These are phyloP conservation scores for Blastocystis sp. DNA, from an alignment of 352 stramenopile genomes.

Conservation along the genomic window DNA sequence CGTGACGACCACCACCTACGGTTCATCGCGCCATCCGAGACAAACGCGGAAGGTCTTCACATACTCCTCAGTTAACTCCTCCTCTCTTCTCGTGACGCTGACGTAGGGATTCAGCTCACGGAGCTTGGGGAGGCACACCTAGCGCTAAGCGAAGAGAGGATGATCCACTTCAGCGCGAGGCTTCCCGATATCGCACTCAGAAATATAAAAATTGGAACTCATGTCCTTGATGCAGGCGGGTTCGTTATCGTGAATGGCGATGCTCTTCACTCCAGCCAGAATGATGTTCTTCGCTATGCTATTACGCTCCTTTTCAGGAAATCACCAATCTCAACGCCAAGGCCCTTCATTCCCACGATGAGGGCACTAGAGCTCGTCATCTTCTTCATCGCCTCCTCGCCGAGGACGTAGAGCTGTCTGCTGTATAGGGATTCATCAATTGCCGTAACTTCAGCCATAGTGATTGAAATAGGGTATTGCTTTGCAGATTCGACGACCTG, in stretches of 20 bases:
- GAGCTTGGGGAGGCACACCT: slow-evolving; percentile 70
- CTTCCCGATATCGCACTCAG: slow-evolving; percentile 68
- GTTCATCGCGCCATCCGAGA: not conserved
- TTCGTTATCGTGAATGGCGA: slow-evolving; percentile 71
- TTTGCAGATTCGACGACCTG: no score
- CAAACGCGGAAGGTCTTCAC: slow-evolving; percentile 33
- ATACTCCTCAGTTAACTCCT: slow-evolving; percentile 68
- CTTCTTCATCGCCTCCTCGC: slow-evolving; percentile 91
- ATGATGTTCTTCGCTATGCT: slow-evolving; percentile 72
- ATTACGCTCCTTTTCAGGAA: not conserved
- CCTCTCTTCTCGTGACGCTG: slow-evolving; percentile 47
- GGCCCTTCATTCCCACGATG: slow-evolving; percentile 81
- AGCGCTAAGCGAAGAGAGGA: not conserved
- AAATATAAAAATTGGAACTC: slow-evolving; percentile 72
- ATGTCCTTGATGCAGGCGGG: slow-evolving; percentile 63
- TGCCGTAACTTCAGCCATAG: slow-evolving; percentile 71
- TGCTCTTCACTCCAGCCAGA: slow-evolving; percentile 71
- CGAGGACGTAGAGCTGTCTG: slow-evolving; percentile 98
- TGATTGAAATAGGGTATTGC: not conserved
- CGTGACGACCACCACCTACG: slow-evolving; percentile 69
- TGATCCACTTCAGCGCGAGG: slow-evolving; percentile 59
- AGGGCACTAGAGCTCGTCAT: slow-evolving; percentile 92
- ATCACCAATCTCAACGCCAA: slow-evolving; percentile 71
- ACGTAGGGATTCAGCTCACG: slow-evolving; percentile 71
- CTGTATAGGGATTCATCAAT: slow-evolving; percentile 79